A percentile compares a stretch with the other conserved stretches of the same genome.
phyloP scores from a whole-genome alignment of 2,329 filamentous ascomycete species.

The Fusarium duplospermum region DNA sequence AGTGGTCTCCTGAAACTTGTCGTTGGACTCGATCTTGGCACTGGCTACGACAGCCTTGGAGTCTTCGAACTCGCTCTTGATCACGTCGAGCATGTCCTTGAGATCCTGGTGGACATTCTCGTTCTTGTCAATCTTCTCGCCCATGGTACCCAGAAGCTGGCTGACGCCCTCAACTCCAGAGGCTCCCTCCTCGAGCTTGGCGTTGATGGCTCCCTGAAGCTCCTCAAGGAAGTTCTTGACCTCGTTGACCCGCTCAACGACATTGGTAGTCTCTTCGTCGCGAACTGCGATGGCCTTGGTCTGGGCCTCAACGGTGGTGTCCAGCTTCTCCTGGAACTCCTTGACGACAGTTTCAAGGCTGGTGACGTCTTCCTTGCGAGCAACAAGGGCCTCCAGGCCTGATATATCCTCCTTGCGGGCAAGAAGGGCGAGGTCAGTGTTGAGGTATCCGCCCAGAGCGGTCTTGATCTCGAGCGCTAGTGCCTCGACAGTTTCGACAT shows the following conservation, averaged over 20 bases:
- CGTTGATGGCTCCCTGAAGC: slow-evolving; percentile 80
- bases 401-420: slow-evolving; percentile 79
- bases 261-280: slow-evolving; percentile 82
- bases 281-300: slow-evolving; percentile 85
- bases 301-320: slow-evolving; percentile 77
- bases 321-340: slow-evolving; percentile 76
- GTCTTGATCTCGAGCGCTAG: slow-evolving; percentile 88
- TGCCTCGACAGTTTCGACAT: slow-evolving; percentile 83
- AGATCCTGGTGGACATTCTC: slow-evolving; percentile 70
- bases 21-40: slow-evolving; percentile 84
- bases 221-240: slow-evolving; percentile 83
- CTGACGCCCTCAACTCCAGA: slow-evolving; percentile 79
- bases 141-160: slow-evolving; percentile 74
- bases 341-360: slow-evolving; percentile 75
- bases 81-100: slow-evolving; percentile 77
- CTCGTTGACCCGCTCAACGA: slow-evolving; percentile 82
- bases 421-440: slow-evolving; percentile 76
- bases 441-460: slow-evolving; percentile 76
- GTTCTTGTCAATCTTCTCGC: slow-evolving; percentile 71
- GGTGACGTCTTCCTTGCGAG: slow-evolving; percentile 77
- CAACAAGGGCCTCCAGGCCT: slow-evolving; percentile 73
- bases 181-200: slow-evolving; percentile 80
- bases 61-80: slow-evolving; percentile 90
- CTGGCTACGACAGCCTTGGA: slow-evolving; percentile 83
- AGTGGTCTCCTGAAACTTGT: slow-evolving; percentile 74